Base-by-base conservation (phyloP, 495 filamentous ascomycete genomes). In the Aspergillus conjunctus region DNA sequence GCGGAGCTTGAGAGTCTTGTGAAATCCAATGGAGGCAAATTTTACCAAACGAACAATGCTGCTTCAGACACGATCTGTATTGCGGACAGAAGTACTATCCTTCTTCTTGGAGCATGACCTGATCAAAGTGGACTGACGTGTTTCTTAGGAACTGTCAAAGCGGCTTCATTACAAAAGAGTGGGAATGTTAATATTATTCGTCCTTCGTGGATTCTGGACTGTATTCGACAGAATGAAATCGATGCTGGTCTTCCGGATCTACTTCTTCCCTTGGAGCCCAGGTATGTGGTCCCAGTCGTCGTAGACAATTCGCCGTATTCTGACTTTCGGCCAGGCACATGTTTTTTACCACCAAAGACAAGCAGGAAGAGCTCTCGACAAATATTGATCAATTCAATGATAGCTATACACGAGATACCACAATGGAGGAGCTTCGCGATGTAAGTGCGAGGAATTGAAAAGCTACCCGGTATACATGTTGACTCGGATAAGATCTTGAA, bases 141-240 rank as follows among this genome's bases (percentile, higher is more conserved):
- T 20, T 51, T 9, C 22, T 0, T 54, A 85, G 82, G 83, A 52
- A 88, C 91, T 14, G 91, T 98, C 55, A 92, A 92, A 66, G 93
- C 94, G 7, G 89, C 90, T 30, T 91, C 90, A 11, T 64, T 96
- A 15, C 87, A 88, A 43, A 95, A 91, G 64, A 77, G 75, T 7
- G 87, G 84, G 17, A 77, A 85, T 2, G 73, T 79, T 21, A 86
- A 91, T 61, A 87, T 98, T 58, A 79, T 97, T 41, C 83, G 85
- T 18, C 90, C 93, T 6, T 82, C 80, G 14, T 99, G 94, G 94
- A 73, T 97, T 11, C 79, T 93, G 33, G 92, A 97, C 69, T 94
- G 90, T 63, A 80, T 91, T 56, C 79, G 76, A 63, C 88, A 91
- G 64, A 78, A 73, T 18, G 81, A 91, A 52, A 76, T 79, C 12